Evolutionary conservation across 2,329 filamentous ascomycete genomes (phyloP).

Genomic region (Saccharata proteae): DNA sequence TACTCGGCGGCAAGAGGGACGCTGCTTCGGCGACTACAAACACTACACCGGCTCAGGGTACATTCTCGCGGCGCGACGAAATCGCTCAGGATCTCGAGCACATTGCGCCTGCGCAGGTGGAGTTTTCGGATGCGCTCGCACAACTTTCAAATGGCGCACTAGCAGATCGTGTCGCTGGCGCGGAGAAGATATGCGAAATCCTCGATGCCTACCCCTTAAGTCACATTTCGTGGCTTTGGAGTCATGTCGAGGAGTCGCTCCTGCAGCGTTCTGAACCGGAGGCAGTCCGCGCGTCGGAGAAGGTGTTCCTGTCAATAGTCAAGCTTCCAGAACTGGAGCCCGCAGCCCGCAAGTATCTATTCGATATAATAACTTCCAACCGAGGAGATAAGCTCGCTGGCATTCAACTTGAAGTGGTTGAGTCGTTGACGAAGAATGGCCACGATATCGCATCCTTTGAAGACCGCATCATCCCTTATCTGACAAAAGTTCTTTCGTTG

Average conservation of each 20-base stretch:
- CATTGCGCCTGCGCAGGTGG: constrained; percentile 21
- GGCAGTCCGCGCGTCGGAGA: constrained; percentile 21
- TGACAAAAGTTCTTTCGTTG: no score
- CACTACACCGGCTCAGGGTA: constrained; percentile 5
- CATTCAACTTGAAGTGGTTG: constrained; percentile 22
- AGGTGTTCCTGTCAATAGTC: constrained; percentile 22
- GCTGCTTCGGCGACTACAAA: constrained; percentile 4
- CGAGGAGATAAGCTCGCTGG: constrained; percentile 19
- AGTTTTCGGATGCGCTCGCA: constrained; percentile 19
- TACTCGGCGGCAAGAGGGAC: constrained; percentile 3
- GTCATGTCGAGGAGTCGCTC: constrained; percentile 24
- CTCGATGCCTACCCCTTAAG: constrained; percentile 23
- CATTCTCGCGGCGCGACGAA: constrained; percentile 6
- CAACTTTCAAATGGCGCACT: constrained; percentile 15
- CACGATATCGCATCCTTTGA: constrained; percentile 27
- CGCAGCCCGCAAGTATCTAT: constrained; percentile 26
- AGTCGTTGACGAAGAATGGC: constrained; percentile 24
- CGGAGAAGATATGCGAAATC: constrained; percentile 21
- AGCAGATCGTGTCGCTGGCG: constrained; percentile 19
- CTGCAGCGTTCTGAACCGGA: constrained; percentile 20
- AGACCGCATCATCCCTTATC: constrained; percentile 22
- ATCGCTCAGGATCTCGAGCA: not conserved
- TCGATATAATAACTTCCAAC: constrained; percentile 20
- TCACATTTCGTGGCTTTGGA: constrained; percentile 26
- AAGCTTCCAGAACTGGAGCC: constrained; percentile 20